phyloP scores from a whole-genome alignment of 371 early-diverging fungal species.

The Rhizomucor pusillus region DNA sequence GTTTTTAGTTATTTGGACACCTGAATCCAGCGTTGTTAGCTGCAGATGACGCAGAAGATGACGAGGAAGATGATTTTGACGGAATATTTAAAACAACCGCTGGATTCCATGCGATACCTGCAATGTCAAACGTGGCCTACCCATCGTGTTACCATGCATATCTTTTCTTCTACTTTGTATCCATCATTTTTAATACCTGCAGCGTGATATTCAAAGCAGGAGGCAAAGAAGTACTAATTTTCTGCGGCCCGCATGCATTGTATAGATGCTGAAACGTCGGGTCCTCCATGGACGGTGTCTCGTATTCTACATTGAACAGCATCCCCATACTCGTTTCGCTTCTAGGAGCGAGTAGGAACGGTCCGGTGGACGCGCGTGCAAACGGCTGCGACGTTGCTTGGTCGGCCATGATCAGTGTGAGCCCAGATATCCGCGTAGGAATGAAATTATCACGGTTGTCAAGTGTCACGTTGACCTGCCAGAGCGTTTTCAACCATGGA shows the following conservation, averaged over 20 bases:
- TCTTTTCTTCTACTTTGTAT: background rate
- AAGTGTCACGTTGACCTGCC: conserved; percentile 30
- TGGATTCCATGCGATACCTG: conserved; percentile 38
- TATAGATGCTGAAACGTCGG: conserved; percentile 27
- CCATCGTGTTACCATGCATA: background rate
- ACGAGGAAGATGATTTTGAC: no score
- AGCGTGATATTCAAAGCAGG: conserved; percentile 24
- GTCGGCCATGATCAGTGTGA: conserved; percentile 16
- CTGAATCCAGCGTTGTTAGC: background rate
- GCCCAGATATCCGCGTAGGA: conserved; percentile 19
- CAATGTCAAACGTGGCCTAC: conserved; percentile 32
- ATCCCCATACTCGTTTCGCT: conserved; percentile 5
- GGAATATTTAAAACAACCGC: conserved; percentile 17
- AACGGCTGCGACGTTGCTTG: conserved; percentile 14
- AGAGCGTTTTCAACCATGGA: conserved; percentile 15
- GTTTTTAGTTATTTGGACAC: background rate
- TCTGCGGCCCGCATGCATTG: conserved; percentile 26
- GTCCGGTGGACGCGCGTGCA: conserved; percentile 3
- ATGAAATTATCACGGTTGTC: conserved; percentile 29
- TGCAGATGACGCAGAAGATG: no score
- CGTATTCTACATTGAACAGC: conserved; percentile 15
- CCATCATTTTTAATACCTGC: conserved; percentile 8
- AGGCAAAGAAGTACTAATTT: conserved; percentile 9
- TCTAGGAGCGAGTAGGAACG: conserved; percentile 7
- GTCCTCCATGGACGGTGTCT: conserved; percentile 13